Evolutionary conservation across 106 monocot species (phyloP).

Genomic region (Agapanthus africanus): DNA sequence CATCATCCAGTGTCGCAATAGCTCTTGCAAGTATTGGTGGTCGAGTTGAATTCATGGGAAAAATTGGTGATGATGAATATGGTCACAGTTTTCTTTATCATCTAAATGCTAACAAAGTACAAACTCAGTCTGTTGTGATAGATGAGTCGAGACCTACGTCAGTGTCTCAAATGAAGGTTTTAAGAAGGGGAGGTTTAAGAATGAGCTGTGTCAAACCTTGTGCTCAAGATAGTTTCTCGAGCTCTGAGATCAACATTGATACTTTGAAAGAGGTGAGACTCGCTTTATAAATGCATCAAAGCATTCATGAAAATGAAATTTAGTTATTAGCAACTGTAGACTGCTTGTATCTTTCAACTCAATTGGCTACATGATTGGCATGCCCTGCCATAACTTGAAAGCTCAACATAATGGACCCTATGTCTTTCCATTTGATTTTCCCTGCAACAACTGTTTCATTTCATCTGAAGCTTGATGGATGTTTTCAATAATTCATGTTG

Average conservation of each 20-base stretch:
- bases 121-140: slow-evolving; percentile 56
- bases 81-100: slow-evolving; percentile 61
- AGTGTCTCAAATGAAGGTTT: slow-evolving; percentile 73
- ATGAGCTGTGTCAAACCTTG: slow-evolving; percentile 34
- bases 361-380: neutral
- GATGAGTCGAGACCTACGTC: slow-evolving; percentile 45
- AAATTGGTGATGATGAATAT: slow-evolving; percentile 80
- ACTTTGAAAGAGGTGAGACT: slow-evolving; percentile 65
- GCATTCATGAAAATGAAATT: neutral
- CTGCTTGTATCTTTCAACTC: neutral
- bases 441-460: neutral
- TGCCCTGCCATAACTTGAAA: neutral
- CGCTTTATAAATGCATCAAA: neutral
- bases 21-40: slow-evolving; percentile 75
- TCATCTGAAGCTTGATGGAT: neutral
- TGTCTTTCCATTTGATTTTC: neutral
- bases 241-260: slow-evolving; percentile 67
- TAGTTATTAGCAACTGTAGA: neutral
- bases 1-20: slow-evolving; percentile 67
- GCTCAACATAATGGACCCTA: neutral
- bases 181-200: slow-evolving; percentile 43
- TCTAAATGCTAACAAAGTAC: slow-evolving; percentile 64
- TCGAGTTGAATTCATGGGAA: slow-evolving; percentile 81
- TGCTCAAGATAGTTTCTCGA: slow-evolving; percentile 66
- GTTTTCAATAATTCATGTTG: neutral